Evolutionary conservation across 2,329 filamentous ascomycete genomes (phyloP), one percentile per base, ranked within the genome.

Genomic region (Karstenula rhodostoma): DNA sequence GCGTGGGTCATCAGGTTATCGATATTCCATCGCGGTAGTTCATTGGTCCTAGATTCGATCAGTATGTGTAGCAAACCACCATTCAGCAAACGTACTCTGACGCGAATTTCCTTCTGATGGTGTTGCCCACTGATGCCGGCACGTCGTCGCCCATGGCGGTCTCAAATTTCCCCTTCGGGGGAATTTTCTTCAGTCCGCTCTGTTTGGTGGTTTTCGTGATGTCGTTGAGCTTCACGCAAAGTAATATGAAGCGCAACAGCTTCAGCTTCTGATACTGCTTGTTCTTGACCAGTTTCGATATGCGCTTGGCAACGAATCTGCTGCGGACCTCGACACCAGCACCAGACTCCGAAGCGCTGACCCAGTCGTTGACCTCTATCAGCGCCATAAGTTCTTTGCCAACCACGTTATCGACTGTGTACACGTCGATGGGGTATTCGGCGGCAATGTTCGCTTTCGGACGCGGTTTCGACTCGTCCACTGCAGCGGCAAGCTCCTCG

Each of bases 1-100:
- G 90, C 87, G 77, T 93, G 89, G 17, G 90, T 92, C 70, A 89
- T 87, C 33, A 94, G 79, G 63, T 92, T 83, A 72, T 94, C 90
- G 33, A 84, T 79, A 73, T 93, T 87, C 80, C 88, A 90, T 73
- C 91, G 92, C 57, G 87, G 85, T 79, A 94, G 86, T 60, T 86
- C 83, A 23, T 76, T 78, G 43, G 62, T 67, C 8, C 73, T 76
- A 46, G 12, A 19, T 1, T 22, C 13, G 4, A 51, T 75, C 40
- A 75, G 64, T 53, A n/a, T 33, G 17, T 27, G 29, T 10, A 12
- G n/a, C 27, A 12, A 48, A 56, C 2, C 9, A 22, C 10, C 17
- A 4, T 2, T 43, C 27, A 46, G 17, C 15, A 4, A 23, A 71
- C 69, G 37, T 67, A 75, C 73, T 73, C 68, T 10, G 68, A 63